Evolutionary conservation across 139 green algal genomes (phyloP).

Genomic region (Nannochloris sp.): DNA sequence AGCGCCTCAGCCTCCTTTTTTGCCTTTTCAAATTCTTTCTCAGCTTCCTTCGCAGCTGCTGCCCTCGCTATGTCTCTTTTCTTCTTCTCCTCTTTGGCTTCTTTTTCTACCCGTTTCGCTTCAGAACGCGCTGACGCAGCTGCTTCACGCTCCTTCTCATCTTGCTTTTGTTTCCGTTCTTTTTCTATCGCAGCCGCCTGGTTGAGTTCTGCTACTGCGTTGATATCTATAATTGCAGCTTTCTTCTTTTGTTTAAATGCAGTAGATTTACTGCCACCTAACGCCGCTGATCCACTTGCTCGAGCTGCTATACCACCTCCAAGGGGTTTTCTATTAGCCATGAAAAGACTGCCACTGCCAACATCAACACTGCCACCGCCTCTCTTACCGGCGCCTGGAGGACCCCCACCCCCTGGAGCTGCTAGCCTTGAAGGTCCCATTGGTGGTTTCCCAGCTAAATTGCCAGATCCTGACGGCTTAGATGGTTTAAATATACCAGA

Average conservation of each 20-base stretch:
- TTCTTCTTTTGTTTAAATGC: constrained; percentile 13
- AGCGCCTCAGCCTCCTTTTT: constrained; percentile 11
- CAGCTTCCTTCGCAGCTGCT: not conserved
- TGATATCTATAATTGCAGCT: constrained; percentile 6
- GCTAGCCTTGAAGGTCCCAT: not conserved
- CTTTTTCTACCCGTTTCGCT: constrained; percentile 2
- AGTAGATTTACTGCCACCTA: too few species aligned
- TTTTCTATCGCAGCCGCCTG: not conserved
- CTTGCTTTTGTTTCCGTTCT: not conserved
- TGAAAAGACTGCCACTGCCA: not conserved
- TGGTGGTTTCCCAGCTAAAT: too few species aligned
- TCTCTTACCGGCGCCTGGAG: not conserved
- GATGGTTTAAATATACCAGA: not conserved
- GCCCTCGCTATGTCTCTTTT: not conserved
- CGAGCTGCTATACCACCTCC: too few species aligned
- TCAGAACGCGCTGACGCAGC: not conserved
- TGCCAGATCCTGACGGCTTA: too few species aligned
- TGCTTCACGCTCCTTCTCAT: not conserved
- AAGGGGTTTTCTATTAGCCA: too few species aligned
- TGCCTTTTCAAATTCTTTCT: constrained; percentile 8
- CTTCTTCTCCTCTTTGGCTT: constrained; percentile 3
- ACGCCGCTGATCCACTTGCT: too few species aligned
- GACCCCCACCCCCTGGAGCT: not conserved
- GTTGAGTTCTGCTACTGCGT: not conserved
- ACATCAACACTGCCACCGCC: not conserved